Conservation (phyloP, 208 protist genomes). For the Naegleria lovaniensis region DNA sequence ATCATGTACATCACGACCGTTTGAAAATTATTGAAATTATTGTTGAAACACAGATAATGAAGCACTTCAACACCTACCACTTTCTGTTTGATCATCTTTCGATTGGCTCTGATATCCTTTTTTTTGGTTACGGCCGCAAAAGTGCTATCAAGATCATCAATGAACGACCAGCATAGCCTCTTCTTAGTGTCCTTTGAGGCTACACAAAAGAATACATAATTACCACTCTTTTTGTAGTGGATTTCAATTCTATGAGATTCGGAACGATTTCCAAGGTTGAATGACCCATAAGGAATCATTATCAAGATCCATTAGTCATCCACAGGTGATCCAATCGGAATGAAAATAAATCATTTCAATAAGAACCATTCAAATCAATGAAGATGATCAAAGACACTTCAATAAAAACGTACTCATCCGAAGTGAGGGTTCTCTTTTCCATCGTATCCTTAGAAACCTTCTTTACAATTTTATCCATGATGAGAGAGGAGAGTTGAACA, state of each 20-base stretch:
- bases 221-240: conserved; percentile 2
- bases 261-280: no score
- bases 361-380: no score
- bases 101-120: neutral
- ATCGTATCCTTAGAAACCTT: neutral
- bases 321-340: no score
- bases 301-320: no score
- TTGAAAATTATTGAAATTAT: no score
- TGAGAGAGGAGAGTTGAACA: neutral
- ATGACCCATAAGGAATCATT: no score
- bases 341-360: no score
- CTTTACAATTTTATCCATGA: neutral
- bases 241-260: conserved; percentile 14
- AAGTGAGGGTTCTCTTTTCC: neutral
- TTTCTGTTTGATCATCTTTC: conserved; percentile 2
- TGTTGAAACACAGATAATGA: no score
- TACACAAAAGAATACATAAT: conserved; percentile 5
- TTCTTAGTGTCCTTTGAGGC: neutral
- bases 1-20: no score
- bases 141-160: neutral
- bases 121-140: neutral
- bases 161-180: neutral
- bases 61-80: neutral
- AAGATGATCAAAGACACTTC: neutral
- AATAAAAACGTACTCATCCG: neutral